phyloP scores from a whole-genome alignment of 202 grass and related monocot species.

The Brachypodium distachyon region DNA sequence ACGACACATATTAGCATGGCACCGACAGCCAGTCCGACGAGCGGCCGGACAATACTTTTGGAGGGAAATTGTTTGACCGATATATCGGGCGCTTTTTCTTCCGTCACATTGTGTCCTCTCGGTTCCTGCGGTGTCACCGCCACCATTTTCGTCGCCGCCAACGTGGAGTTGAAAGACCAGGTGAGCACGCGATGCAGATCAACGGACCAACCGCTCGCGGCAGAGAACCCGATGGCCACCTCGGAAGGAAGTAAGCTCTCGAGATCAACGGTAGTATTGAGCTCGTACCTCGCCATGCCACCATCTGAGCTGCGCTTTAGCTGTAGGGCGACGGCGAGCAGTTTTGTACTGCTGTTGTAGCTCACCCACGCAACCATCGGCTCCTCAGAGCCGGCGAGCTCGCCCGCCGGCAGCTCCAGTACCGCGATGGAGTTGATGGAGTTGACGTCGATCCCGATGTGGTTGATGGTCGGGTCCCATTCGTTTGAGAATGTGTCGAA shows the following conservation, averaged over 20 bases:
- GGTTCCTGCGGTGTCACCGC: background rate
- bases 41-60: too few relatives aligned
- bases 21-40: too few relatives aligned
- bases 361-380: background rate
- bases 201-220: background rate
- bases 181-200: slow-evolving; percentile 8
- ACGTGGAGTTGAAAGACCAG: slow-evolving; percentile 29
- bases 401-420: background rate
- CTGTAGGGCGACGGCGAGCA: slow-evolving; percentile 13
- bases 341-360: background rate
- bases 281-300: background rate
- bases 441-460: too few relatives aligned
- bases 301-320: background rate
- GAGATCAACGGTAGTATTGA: background rate
- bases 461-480: too few relatives aligned
- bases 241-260: background rate
- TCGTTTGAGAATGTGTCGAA: too few relatives aligned
- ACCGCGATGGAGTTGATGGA: background rate
- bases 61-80: too few relatives aligned
- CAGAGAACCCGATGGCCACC: slow-evolving; percentile 23
- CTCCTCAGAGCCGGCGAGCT: background rate
- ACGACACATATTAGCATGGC: background rate
- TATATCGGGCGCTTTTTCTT: background rate
- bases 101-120: too few relatives aligned
- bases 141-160: background rate